Percentiles rank a stretch among this genome's conserved stretches.
These are phyloP conservation scores for Ustilago curta DNA, from an alignment of 1,284 basidiomycete species.

Conservation along the genomic window DNA sequence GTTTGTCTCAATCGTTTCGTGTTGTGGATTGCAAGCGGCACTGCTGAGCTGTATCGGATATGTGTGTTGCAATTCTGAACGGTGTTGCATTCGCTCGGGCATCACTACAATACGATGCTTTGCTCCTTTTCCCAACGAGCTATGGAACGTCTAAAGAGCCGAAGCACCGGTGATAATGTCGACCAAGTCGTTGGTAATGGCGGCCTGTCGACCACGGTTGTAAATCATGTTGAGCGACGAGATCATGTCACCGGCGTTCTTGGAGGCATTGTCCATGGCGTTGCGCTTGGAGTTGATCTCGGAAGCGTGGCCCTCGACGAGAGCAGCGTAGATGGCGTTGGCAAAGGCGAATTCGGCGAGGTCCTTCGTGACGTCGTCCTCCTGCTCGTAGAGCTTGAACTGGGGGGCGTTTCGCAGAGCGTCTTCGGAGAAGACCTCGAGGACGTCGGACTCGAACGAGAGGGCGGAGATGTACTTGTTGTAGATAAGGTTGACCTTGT, in stretches of 20 bases:
- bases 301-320: constrained; percentile 95
- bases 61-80: constrained; percentile 10
- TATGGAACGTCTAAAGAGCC: constrained; percentile 66
- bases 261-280: constrained; percentile 99
- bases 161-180: constrained; percentile 89
- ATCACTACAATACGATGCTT: too few relatives aligned
- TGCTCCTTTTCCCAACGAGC: too few relatives aligned
- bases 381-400: constrained; percentile 68
- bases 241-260: constrained; percentile 80
- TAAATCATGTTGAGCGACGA: constrained; percentile 71
- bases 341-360: constrained; percentile 95
- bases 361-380: constrained; percentile 85
- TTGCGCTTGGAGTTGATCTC: constrained; percentile 86
- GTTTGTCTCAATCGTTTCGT: too few relatives aligned
- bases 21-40: too few relatives aligned
- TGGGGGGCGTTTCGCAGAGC: constrained; percentile 74
- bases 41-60: background rate
- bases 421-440: constrained; percentile 75
- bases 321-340: constrained; percentile 93
- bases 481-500: constrained; percentile 87
- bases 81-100: background rate
- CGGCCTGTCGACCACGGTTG: constrained; percentile 99
- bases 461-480: constrained; percentile 96
- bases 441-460: constrained; percentile 84
- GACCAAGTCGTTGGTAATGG: constrained; percentile 94